Evolutionary conservation across 495 filamentous ascomycete species (phyloP).

Genomic region (Penicillium ucsense): DNA sequence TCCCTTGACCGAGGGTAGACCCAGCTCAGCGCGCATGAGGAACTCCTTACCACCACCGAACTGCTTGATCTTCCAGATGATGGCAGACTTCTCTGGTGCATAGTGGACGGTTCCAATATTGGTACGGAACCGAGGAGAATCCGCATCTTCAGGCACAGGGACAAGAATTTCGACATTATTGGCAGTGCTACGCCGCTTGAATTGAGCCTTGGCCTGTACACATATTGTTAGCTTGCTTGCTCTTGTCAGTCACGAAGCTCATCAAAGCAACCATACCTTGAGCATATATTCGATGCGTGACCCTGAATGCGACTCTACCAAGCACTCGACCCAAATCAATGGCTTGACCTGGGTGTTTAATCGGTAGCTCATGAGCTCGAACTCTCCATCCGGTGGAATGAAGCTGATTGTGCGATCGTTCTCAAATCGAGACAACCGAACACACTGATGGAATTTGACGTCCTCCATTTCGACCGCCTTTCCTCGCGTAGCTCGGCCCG

Average conservation of each 20-base stretch:
- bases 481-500: conserved; percentile 84
- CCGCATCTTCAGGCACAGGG: conserved; percentile 94
- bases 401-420: conserved; percentile 99
- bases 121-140: conserved; percentile 91
- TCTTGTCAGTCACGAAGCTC: not conserved
- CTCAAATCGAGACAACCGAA: conserved; percentile 90
- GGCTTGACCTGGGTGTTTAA: conserved; percentile 98
- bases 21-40: conserved; percentile 97
- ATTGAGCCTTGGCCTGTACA: conserved; percentile 77
- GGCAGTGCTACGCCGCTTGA: conserved; percentile 93
- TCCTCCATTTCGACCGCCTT: conserved; percentile 99
- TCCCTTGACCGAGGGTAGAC: conserved; percentile 86
- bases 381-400: conserved; percentile 96
- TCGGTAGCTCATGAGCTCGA: conserved; percentile 99
- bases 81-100: conserved; percentile 92
- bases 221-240: not conserved
- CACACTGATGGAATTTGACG: conserved; percentile 99
- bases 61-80: conserved; percentile 99
- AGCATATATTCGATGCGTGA: conserved; percentile 97
- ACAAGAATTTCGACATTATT: conserved; percentile 99
- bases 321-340: conserved; percentile 97
- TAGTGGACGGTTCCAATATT: conserved; percentile 99
- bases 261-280: conserved; percentile 46
- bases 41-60: conserved; percentile 98
- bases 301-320: conserved; percentile 90